Evolutionary conservation across 1,139 yeast genomes (phyloP).

Genomic region (Yamadazyma friedrichii): DNA sequence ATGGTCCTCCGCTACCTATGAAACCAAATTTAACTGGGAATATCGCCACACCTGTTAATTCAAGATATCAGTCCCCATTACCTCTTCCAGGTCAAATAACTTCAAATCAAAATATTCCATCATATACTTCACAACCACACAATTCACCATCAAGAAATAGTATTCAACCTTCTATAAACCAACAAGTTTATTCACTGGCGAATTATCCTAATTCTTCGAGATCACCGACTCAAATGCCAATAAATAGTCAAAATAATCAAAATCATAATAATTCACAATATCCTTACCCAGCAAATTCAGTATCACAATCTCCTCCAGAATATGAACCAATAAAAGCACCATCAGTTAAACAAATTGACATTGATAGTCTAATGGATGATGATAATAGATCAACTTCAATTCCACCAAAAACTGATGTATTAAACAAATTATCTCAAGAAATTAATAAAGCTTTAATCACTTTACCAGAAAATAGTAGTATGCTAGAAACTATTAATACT

Average conservation of each 20-base stretch:
- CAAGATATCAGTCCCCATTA: conserved; percentile 1
- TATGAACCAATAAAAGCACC: conserved; percentile 1
- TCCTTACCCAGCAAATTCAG: neutral
- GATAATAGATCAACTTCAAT: conserved; percentile 11
- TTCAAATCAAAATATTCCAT: neutral
- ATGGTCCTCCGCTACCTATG: conserved; percentile 13
- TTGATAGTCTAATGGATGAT: conserved; percentile 20
- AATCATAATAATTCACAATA: neutral
- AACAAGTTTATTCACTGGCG: neutral
- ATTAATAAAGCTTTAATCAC: conserved; percentile 22
- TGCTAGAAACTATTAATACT: conserved; percentile 15
- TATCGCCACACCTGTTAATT: neutral
- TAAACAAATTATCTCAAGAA: conserved; percentile 21
- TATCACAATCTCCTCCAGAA: conserved; percentile 2
- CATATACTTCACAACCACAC: neutral
- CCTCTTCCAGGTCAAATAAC: neutral
- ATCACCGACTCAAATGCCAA: too few species aligned
- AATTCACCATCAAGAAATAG: neutral
- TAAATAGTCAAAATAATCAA: too few species aligned
- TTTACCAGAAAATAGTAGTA: conserved; percentile 11
- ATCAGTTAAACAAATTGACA: neutral
- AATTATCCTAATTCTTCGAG: neutral
- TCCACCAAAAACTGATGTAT: conserved; percentile 2
- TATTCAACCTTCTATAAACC: neutral
- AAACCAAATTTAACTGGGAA: conserved; percentile 7